These are phyloP conservation scores for Amanita subjunquillea DNA, from an alignment of 768 basidiomycete genomes.

Conservation along the genomic window DNA sequence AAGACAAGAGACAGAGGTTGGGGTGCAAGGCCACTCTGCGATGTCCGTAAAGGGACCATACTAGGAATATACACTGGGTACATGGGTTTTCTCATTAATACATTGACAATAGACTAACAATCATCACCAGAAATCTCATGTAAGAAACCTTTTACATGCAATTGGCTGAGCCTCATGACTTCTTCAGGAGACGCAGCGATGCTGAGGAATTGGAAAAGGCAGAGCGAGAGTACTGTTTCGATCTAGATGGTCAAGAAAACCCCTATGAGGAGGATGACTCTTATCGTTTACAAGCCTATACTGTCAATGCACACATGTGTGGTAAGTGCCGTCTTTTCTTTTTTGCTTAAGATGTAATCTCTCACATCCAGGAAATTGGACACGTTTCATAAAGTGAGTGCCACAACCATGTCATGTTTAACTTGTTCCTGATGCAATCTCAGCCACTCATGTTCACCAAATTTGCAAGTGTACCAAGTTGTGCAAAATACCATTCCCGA, in stretches of 20 bases:
- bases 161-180: background rate
- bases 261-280: constrained; percentile 19
- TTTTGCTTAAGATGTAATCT: background rate
- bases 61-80: constrained; percentile 65
- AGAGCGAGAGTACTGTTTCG: constrained; percentile 43
- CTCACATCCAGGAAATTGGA: constrained; percentile 53
- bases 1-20: constrained; percentile 50
- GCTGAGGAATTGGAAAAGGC: constrained; percentile 26
- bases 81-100: constrained; percentile 6
- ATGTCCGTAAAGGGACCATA: constrained; percentile 43
- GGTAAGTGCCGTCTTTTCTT: constrained; percentile 26
- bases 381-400: constrained; percentile 61
- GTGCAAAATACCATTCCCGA: constrained; percentile 52
- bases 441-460: constrained; percentile 64
- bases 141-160: constrained; percentile 14
- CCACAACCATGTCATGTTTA: background rate
- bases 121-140: constrained; percentile 31
- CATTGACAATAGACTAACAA: background rate
- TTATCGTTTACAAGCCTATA: constrained; percentile 25
- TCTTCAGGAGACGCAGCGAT: constrained; percentile 29
- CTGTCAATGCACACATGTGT: constrained; percentile 41
- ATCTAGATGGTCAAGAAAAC: constrained; percentile 48
- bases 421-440: background rate
- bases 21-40: constrained; percentile 43
- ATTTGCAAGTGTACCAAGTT: constrained; percentile 44